These are phyloP conservation scores for Colletotrichum navitas DNA, from an alignment of 2,329 filamentous ascomycete species.

Conservation along the genomic window DNA sequence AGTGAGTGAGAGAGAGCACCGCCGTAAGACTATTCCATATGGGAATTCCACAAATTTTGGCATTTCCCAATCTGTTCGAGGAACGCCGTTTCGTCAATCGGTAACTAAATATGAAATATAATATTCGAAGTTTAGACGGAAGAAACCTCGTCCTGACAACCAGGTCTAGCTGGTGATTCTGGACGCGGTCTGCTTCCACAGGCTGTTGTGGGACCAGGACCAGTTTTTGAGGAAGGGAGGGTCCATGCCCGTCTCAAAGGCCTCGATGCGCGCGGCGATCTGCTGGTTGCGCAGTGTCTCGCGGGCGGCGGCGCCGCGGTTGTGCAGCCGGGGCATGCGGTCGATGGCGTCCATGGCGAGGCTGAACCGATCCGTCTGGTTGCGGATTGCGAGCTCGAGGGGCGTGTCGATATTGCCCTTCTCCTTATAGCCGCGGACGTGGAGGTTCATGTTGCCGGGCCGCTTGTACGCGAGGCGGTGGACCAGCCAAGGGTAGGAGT, in stretches of 20 bases:
- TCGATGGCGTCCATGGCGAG: constrained; percentile 84
- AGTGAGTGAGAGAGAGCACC: neutral
- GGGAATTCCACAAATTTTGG: neutral
- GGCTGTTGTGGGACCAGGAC: constrained; percentile 69
- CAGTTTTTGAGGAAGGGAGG: constrained; percentile 74
- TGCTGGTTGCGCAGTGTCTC: constrained; percentile 75
- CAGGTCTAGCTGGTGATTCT: constrained; percentile 33
- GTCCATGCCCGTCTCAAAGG: constrained; percentile 79
- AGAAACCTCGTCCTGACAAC: neutral
- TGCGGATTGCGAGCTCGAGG: constrained; percentile 81
- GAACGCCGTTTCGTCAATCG: constrained; percentile 2
- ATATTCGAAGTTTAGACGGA: neutral
- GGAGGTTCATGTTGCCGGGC: constrained; percentile 74
- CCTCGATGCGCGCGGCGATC: constrained; percentile 72
- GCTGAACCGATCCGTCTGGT: constrained; percentile 82
- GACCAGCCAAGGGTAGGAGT: constrained; percentile 85
- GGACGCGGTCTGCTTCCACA: constrained; percentile 51
- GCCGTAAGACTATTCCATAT: neutral
- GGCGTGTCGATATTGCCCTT: constrained; percentile 89
- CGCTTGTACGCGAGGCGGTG: constrained; percentile 83
- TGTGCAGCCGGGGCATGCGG: constrained; percentile 71
- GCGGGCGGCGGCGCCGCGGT: constrained; percentile 71
- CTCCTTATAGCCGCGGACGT: constrained; percentile 84
- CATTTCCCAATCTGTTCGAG: neutral
- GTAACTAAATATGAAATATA: neutral